Conservation (phyloP, 441 rosid genomes). For the Pelargonium australe region DNA sequence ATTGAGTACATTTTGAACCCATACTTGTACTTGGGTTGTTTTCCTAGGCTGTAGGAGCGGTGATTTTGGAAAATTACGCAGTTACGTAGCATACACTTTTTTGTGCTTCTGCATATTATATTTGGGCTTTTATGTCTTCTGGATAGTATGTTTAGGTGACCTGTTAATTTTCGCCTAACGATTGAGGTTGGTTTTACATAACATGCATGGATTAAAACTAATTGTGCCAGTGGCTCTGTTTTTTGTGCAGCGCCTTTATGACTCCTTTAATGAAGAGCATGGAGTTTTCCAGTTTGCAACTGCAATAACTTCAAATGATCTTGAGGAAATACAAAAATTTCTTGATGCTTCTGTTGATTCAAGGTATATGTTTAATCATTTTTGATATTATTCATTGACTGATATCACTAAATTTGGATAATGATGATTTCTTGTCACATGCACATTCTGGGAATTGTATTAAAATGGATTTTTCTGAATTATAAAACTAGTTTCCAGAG, state of each 20-base stretch:
- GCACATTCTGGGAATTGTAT: not conserved
- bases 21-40: not conserved
- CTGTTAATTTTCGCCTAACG: not conserved
- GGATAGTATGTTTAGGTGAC: not conserved
- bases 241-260: conserved; percentile 57
- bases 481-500: not conserved
- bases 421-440: not conserved
- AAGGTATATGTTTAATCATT: conserved; percentile 45
- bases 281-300: conserved; percentile 86
- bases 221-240: conserved; percentile 6
- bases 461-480: not conserved
- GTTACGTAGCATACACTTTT: not conserved
- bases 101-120: not conserved
- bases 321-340: conserved; percentile 86
- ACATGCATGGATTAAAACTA: conserved; percentile 7
- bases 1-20: not conserved
- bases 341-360: conserved; percentile 76
- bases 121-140: not conserved
- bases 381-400: conserved; percentile 17
- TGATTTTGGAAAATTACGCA: not conserved
- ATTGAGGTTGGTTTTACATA: not conserved
- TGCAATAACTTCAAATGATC: conserved; percentile 68
- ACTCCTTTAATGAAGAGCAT: conserved; percentile 71
- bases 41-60: not conserved
- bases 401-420: not conserved